Conservation (phyloP, 495 filamentous ascomycete species). For the Bombardia bombarda region DNA sequence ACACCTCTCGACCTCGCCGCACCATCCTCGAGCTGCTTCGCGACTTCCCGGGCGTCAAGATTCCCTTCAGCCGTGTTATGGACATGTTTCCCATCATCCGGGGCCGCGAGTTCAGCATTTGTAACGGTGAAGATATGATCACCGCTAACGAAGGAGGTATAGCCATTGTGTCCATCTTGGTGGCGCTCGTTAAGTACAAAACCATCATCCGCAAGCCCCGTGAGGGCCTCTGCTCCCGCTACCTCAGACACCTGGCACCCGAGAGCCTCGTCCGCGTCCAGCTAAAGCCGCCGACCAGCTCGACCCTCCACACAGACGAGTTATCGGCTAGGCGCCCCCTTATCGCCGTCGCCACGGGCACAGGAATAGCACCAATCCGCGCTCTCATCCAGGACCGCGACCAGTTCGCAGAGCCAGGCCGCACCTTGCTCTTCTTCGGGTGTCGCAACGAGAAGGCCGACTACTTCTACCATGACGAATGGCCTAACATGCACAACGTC, state of each 20-base stretch:
- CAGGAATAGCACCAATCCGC: conserved; percentile 83
- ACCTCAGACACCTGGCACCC: conserved; percentile 54
- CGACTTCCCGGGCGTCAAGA: conserved; percentile 77
- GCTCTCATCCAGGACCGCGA: conserved; percentile 65
- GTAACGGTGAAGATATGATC: conserved; percentile 52
- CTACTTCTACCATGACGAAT: conserved; percentile 75
- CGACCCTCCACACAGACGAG: conserved; percentile 3
- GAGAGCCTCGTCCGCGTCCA: conserved; percentile 47
- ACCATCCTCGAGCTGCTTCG: conserved; percentile 86
- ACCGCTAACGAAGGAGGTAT: background rate
- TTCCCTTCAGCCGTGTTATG: conserved; percentile 65
- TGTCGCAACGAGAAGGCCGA: conserved; percentile 65
- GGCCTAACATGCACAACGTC: conserved; percentile 40
- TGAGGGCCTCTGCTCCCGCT: conserved; percentile 84
- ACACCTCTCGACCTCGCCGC: conserved; percentile 83
- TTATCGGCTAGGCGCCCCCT: conserved; percentile 39
- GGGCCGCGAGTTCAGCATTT: conserved; percentile 81
- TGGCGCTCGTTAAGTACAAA: conserved; percentile 86
- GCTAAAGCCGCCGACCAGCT: conserved; percentile 26
- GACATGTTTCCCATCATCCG: conserved; percentile 68
- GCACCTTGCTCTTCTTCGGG: conserved; percentile 63
- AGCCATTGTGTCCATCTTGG: conserved; percentile 63
- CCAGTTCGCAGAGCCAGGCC: conserved; percentile 8
- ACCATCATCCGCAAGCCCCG: conserved; percentile 81
- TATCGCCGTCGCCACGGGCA: conserved; percentile 81